These are phyloP conservation scores for Chlamydomonas schloesseri DNA, from an alignment of 139 green algal genomes.

Conservation along the genomic window DNA sequence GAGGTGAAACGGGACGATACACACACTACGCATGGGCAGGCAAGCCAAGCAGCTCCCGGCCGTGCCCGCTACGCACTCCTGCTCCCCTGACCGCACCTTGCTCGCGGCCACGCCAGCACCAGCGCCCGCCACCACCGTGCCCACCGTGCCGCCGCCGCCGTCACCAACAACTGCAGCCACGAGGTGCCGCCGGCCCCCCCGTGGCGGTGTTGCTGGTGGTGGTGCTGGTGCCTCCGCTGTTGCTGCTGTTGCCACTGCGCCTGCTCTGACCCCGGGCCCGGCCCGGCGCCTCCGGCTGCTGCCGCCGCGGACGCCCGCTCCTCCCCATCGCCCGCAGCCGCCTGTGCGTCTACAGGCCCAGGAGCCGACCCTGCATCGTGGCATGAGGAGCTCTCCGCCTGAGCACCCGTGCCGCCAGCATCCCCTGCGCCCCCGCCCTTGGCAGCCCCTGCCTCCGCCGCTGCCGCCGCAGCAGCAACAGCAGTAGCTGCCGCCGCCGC, in stretches of 20 bases:
- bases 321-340: not conserved
- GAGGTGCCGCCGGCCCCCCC: not conserved
- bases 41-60: too few relatives aligned
- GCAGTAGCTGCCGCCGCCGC: not conserved
- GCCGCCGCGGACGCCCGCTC: not conserved
- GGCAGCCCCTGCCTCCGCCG: not conserved
- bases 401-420: too few relatives aligned
- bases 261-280: not conserved
- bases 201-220: too few relatives aligned
- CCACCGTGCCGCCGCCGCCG: constrained; percentile 9
- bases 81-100: not conserved
- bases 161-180: constrained; percentile 11
- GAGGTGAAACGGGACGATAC: too few relatives aligned
- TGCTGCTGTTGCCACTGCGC: too few relatives aligned
- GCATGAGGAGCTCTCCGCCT: too few relatives aligned
- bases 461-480: not conserved
- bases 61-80: too few relatives aligned
- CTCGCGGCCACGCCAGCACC: constrained; percentile 2
- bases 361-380: too few relatives aligned
- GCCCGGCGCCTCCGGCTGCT: not conserved
- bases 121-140: not conserved
- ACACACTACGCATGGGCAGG: too few relatives aligned
- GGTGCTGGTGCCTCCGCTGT: too few relatives aligned
- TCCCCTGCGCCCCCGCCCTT: too few relatives aligned
- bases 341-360: not conserved